phyloP scores from a whole-genome alignment of 2,329 filamentous ascomycete species.

The Monosporascus sp. region DNA sequence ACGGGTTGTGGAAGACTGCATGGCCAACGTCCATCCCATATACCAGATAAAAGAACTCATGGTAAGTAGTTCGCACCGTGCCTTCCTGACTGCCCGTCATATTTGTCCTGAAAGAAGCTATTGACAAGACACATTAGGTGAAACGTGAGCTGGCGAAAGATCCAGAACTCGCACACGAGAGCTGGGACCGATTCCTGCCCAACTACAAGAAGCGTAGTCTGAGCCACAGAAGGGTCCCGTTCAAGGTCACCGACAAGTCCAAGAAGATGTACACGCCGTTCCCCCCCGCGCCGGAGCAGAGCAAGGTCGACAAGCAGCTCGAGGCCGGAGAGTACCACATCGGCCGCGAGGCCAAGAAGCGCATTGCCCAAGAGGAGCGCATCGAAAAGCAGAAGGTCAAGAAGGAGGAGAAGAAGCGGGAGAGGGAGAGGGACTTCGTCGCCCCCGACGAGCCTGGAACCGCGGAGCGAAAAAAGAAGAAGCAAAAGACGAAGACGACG shows the following conservation, averaged over 20 bases:
- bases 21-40: slow-evolving; percentile 95
- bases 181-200: slow-evolving; percentile 92
- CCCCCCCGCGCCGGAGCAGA: slow-evolving; percentile 95
- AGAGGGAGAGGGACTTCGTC: slow-evolving; percentile 80
- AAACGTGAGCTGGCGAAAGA: slow-evolving; percentile 89
- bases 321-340: slow-evolving; percentile 97
- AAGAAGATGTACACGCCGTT: slow-evolving; percentile 97
- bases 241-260: slow-evolving; percentile 84
- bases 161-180: slow-evolving; percentile 78
- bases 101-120: too few species aligned
- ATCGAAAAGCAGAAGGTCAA: slow-evolving; percentile 81
- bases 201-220: slow-evolving; percentile 95
- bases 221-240: slow-evolving; percentile 74
- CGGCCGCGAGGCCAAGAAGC: slow-evolving; percentile 85
- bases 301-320: slow-evolving; percentile 97
- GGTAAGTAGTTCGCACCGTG: slow-evolving; percentile 67
- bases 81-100: too few species aligned
- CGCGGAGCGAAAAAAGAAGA: slow-evolving; percentile 55
- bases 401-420: slow-evolving; percentile 81
- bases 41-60: slow-evolving; percentile 72
- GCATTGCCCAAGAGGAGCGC: slow-evolving; percentile 71
- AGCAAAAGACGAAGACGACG: slow-evolving; percentile 51
- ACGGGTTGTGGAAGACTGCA: slow-evolving; percentile 87
- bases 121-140: slow-evolving; percentile 57
- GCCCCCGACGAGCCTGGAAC: slow-evolving; percentile 71